A percentile compares a stretch with the other conserved stretches of the same genome.
Conservation (phyloP, 2,329 filamentous ascomycete species). For the Alternaria triticimaculans region DNA sequence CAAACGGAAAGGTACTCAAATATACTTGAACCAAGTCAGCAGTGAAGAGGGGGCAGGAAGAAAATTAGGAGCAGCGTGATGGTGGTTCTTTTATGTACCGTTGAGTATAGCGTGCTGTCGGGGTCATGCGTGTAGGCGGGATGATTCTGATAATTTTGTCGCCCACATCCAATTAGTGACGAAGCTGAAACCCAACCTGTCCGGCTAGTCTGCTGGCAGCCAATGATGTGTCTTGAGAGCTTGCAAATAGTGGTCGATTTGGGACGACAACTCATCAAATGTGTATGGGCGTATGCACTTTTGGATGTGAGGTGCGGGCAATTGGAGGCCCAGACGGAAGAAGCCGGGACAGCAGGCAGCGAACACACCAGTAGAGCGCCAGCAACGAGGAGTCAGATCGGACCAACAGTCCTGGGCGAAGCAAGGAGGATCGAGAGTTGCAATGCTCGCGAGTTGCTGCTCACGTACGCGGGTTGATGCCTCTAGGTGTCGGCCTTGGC, state of each 20-base stretch:
- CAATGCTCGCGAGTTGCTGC: background rate
- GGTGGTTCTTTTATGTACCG: constrained; percentile 41
- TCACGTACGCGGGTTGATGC: background rate
- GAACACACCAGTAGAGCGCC: background rate
- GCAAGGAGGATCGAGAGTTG: background rate
- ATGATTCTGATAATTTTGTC: constrained; percentile 39
- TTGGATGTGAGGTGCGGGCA: constrained; percentile 25
- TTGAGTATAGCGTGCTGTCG: constrained; percentile 27
- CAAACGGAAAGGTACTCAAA: constrained; percentile 7
- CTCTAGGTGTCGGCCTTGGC: constrained; percentile 13
- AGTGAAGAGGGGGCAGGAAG: constrained; percentile 7
- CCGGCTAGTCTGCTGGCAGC: constrained; percentile 38
- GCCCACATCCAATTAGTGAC: constrained; percentile 42
- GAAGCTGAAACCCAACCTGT: constrained; percentile 45
- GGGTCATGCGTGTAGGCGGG: constrained; percentile 50
- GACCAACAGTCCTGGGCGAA: background rate
- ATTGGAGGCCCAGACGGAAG: constrained; percentile 33
- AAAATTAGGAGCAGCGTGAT: constrained; percentile 22
- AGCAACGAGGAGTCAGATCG: background rate
- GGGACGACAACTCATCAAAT: constrained; percentile 49
- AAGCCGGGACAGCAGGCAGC: constrained; percentile 17
- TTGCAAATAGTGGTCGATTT: constrained; percentile 37
- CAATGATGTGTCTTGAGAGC: constrained; percentile 35
- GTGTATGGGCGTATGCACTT: constrained; percentile 37
- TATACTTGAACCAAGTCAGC: background rate